Base-by-base conservation (phyloP, 768 basidiomycete genomes). In the Kwoniella botswanensis region DNA sequence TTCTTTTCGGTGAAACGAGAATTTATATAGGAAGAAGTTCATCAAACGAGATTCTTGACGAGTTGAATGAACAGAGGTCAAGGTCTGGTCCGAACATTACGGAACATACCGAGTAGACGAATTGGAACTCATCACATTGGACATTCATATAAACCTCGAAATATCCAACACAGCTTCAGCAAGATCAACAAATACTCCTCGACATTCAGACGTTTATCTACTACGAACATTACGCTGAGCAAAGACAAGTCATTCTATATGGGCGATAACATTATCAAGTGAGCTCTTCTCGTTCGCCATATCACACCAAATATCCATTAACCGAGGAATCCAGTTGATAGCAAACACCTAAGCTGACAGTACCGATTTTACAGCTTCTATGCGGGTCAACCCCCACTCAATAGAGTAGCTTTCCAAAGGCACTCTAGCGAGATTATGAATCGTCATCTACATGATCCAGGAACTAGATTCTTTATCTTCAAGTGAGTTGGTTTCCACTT, bases 391-490 rank as follows among this genome's bases (percentile, higher is more conserved):
- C 82, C 82, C 26, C 84, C 84, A 7, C 76, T 85, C 53, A 85
- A 85, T 74, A 75, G 85, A 43, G 71, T 85, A 21, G 82, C 82
- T 1, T 85, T 85, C 75, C 92, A 65, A 89, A 91, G 94, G 90
- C 86, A 94, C 44, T 93, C 92, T 15, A 88, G 89, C 35, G 81
- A 87, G 9, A 93, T 94, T 83, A 86, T 98, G 59, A 92, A 93
- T 68, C 86, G 89, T 21, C 86, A 94, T 74, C 84, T 91, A 46
- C 82, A 78, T 17, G 86, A 88, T 13, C 87, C 89, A 0, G 79
- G 88, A 3, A 88, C 93, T 0, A 86, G 87, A 57, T 98, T 95
- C 91, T 80, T 96, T 53, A 73, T 94, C 18, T 92, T 93, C 86
- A 89, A 90, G 84, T 85, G 29, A 12, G 88, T 94, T 66, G 82